A percentile compares a stretch with the other conserved stretches of the same genome.
These are phyloP conservation scores for Allium cepa DNA, from an alignment of 106 monocot genomes.

Conservation along the genomic window DNA sequence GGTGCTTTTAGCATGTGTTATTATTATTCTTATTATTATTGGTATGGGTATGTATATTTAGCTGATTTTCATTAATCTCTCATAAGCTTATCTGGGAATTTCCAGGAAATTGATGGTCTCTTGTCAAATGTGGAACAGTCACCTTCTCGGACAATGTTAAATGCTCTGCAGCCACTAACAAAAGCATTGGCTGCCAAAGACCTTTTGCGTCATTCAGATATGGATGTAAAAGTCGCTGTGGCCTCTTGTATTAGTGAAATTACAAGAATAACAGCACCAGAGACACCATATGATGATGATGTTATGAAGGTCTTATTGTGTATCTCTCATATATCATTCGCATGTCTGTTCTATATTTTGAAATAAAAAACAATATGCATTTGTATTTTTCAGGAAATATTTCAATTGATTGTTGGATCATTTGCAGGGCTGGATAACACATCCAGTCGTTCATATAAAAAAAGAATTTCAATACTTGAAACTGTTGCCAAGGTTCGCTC, in stretches of 20 bases:
- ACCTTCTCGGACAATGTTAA: slow-evolving; percentile 38
- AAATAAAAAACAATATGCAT: not conserved
- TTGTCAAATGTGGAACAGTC: slow-evolving; percentile 66
- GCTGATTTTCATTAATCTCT: not conserved
- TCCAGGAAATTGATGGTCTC: slow-evolving; percentile 46
- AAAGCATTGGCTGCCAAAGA: slow-evolving; percentile 35
- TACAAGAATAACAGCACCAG: slow-evolving; percentile 84
- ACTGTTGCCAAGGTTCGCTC: slow-evolving; percentile 77
- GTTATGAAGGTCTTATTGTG: slow-evolving; percentile 46
- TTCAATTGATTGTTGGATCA: slow-evolving; percentile 61
- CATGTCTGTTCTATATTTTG: not conserved
- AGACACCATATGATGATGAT: slow-evolving; percentile 74
- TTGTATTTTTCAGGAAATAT: slow-evolving; percentile 31
- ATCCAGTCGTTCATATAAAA: slow-evolving; percentile 32
- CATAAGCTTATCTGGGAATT: not conserved
- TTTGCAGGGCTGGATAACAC: slow-evolving; percentile 56
- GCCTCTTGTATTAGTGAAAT: slow-evolving; percentile 71
- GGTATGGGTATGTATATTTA: not conserved
- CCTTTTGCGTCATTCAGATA: slow-evolving; percentile 37
- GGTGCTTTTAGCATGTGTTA: too few relatives aligned
- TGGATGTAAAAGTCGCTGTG: slow-evolving; percentile 52
- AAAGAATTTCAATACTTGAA: slow-evolving; percentile 75
- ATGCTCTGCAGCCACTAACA: slow-evolving; percentile 41
- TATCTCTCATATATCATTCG: not conserved
- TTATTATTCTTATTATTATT: too few relatives aligned